A percentile compares a stretch with the other conserved stretches of the same genome.
phyloP scores from a whole-genome alignment of 1,284 basidiomycete genomes.

The Peniophora sp. region DNA sequence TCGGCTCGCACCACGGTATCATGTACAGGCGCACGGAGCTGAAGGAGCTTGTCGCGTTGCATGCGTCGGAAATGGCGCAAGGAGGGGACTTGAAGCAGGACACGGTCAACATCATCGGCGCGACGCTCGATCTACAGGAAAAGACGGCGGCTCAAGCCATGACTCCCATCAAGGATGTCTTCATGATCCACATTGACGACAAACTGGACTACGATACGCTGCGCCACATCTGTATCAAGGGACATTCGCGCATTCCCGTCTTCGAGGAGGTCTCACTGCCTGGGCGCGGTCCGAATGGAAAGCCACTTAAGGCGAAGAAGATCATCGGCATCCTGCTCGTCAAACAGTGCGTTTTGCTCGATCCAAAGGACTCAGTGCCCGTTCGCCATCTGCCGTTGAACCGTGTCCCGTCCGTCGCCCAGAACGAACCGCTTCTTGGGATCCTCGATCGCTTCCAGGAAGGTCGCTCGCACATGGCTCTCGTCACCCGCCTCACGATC shows the following conservation, averaged over 20 bases:
- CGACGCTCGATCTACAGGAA: slow-evolving; percentile 65
- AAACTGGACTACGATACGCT: slow-evolving; percentile 75
- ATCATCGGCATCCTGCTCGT: slow-evolving; percentile 78
- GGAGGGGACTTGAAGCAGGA: slow-evolving; percentile 67
- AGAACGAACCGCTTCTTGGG: slow-evolving; percentile 79
- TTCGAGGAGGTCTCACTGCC: slow-evolving; percentile 67
- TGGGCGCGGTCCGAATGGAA: slow-evolving; percentile 14
- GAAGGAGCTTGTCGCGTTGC: slow-evolving; percentile 69
- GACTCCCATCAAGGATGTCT: slow-evolving; percentile 75
- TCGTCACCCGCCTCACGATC: slow-evolving; percentile 58
- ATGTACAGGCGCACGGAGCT: slow-evolving; percentile 54
- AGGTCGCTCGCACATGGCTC: slow-evolving; percentile 87
- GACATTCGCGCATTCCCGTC: slow-evolving; percentile 73
- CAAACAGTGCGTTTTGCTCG: slow-evolving; percentile 83
- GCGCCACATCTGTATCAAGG: slow-evolving; percentile 66
- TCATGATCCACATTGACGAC: slow-evolving; percentile 78
- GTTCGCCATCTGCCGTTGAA: slow-evolving; percentile 76
- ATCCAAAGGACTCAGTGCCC: slow-evolving; percentile 81
- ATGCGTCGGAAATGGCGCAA: slow-evolving; percentile 46
- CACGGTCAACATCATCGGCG: slow-evolving; percentile 71
- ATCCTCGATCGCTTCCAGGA: slow-evolving; percentile 90
- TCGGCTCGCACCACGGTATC: slow-evolving; percentile 59
- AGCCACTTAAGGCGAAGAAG: slow-evolving; percentile 44
- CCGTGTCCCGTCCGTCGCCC: slow-evolving; percentile 79
- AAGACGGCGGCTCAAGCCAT: slow-evolving; percentile 60